Evolutionary conservation across 768 basidiomycete genomes (phyloP), one percentile per base, ranked within the genome.

Genomic region (Pluteus cervinus): DNA sequence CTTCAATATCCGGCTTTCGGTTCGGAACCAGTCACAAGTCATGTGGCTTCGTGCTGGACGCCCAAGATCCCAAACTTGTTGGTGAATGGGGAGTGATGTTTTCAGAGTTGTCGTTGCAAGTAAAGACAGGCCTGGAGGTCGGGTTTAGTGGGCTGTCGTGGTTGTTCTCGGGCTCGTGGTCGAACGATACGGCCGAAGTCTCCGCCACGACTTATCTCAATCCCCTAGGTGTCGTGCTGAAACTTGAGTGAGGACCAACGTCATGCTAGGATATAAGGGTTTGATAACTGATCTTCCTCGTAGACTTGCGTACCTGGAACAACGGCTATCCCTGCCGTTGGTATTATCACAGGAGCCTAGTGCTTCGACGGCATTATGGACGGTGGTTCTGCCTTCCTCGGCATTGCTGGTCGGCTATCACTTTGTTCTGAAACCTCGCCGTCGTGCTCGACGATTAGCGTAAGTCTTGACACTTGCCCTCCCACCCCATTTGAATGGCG

Each of bases 251-350:
- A 53, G 74, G 69, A 28, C 24, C 39, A 23, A 43, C 41, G 29
- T 43, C 41, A 44, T 41, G 36, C 21, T 15, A 36, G 37, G 23
- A 44, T 43, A 33, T 17, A 29, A 20, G 22, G 39, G 23, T 33
- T 28, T 28, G 28, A 39, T 43, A 38, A 53, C 43, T 48, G 45
- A 41, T 36, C 42, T 30, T 11, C n/a, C 39, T 25, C 39, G 18
- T 44, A 84, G 82, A 41, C 51, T 75, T 32, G 55, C 63, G 23
- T 76, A 80, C 52, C 55, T 76, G 36, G 73, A 76, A 43, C 81
- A 82, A 51, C 65, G 65, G 43, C 57, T 81, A 40, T 57, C 66
- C 10, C 36, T 83, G 8, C 83, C 83, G 7, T 68, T 85, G 24
- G 49, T 71, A 11, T 61, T 85, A 34, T 72, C 80, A 0, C 57